A percentile compares a stretch with the other conserved stretches of the same genome.
Conservation (phyloP, 2,329 filamentous ascomycete species). For the Nothomitra cinnamomea region DNA sequence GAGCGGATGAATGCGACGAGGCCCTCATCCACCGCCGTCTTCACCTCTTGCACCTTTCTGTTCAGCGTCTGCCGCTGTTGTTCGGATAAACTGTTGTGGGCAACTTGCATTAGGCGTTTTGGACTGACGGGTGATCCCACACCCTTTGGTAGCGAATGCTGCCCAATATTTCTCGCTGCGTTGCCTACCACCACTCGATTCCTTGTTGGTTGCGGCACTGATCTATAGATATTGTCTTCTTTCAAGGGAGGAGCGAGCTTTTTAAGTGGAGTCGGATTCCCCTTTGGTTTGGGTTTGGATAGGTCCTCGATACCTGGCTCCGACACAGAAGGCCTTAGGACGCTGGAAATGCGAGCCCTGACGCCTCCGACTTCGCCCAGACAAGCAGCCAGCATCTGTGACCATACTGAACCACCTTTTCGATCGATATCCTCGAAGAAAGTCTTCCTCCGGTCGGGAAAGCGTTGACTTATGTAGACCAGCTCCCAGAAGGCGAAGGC, state of each 20-base stretch:
- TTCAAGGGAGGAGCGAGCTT: slow-evolving; percentile 31
- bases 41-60: slow-evolving; percentile 35
- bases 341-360: slow-evolving; percentile 39
- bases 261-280: slow-evolving; percentile 28
- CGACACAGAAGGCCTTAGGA: slow-evolving; percentile 26
- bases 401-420: slow-evolving; percentile 63
- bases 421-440: slow-evolving; percentile 83
- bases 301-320: slow-evolving; percentile 14
- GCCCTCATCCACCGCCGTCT: slow-evolving; percentile 26
- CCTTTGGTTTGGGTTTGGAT: slow-evolving; percentile 6
- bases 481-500: slow-evolving; percentile 88
- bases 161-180: slow-evolving; percentile 29
- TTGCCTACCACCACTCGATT: slow-evolving; percentile 24
- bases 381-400: slow-evolving; percentile 55
- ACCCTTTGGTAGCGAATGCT: slow-evolving; percentile 14
- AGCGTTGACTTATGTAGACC: slow-evolving; percentile 58
- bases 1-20: slow-evolving; percentile 31
- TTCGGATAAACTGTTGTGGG: slow-evolving; percentile 10
- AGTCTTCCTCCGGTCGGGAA: slow-evolving; percentile 55
- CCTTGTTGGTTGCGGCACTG: slow-evolving; percentile 21
- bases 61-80: slow-evolving; percentile 12
- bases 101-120: slow-evolving; percentile 27
- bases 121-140: slow-evolving; percentile 15
- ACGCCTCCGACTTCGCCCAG: slow-evolving; percentile 52
- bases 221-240: slow-evolving; percentile 29